Evolutionary conservation across 1,284 basidiomycete species (phyloP).

Genomic region (Ceratobasidium sp.): DNA sequence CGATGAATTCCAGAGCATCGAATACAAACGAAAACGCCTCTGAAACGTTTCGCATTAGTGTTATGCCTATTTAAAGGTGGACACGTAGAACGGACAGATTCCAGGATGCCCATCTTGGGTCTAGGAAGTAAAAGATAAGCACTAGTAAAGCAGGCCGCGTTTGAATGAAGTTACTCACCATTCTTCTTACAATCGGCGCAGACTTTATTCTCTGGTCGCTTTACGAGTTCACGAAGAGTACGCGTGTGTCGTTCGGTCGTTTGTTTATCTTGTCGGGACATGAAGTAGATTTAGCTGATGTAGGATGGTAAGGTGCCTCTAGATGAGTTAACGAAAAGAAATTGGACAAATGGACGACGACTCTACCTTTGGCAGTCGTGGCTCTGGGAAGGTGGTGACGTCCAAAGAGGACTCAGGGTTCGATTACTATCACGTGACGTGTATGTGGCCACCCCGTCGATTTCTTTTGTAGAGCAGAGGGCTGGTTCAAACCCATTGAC

Average conservation of each 20-base stretch:
- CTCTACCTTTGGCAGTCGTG: neutral
- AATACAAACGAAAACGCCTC: slow-evolving; percentile 94
- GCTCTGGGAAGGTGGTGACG: slow-evolving; percentile 18
- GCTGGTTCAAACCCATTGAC: too few relatives aligned
- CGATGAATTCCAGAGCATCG: slow-evolving; percentile 98
- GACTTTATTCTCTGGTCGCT: slow-evolving; percentile 89
- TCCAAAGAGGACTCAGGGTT: too few relatives aligned
- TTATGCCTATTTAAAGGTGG: slow-evolving; percentile 4
- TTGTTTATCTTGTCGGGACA: slow-evolving; percentile 74
- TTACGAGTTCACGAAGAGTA: slow-evolving; percentile 84
- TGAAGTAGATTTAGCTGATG: slow-evolving; percentile 3
- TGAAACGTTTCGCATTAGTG: slow-evolving; percentile 53
- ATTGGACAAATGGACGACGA: neutral
- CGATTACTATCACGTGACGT: neutral
- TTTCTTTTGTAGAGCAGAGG: too few relatives aligned
- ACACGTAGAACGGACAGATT: slow-evolving; percentile 73
- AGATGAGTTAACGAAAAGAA: neutral
- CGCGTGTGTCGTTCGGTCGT: slow-evolving; percentile 82
- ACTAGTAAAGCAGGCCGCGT: neutral
- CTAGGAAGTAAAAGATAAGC: slow-evolving; percentile 58
- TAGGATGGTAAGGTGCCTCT: neutral
- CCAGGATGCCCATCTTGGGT: slow-evolving; percentile 98
- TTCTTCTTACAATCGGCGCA: slow-evolving; percentile 96
- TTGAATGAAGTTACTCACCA: slow-evolving; percentile 63
- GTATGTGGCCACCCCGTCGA: neutral